Evolutionary conservation across 345 rosid species (phyloP), one percentile per base, ranked within the genome.

Genomic region (Arabidopsis arenosa): DNA sequence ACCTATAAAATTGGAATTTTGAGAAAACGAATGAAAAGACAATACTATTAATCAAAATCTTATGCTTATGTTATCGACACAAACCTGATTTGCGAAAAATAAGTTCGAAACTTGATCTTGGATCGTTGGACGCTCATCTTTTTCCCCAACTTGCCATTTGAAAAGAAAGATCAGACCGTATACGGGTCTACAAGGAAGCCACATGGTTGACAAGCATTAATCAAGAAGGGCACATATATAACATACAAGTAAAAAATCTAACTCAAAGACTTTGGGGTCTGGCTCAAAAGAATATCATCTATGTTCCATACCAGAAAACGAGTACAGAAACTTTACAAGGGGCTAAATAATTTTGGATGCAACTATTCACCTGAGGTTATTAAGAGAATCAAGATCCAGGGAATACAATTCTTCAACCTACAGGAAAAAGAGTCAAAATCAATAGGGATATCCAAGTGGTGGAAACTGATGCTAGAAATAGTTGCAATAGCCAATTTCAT

Each of bases 381-480:
- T 86, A 68, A 95, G 90, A 81, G 90, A 84, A 76, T 95, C 97
- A 74, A 87, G 82, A 80, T 95, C 97, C 86, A 95, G 80, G 13
- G 97, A 92, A 73, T 95, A 95, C 86, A 92, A 66, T 71, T 95
- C 98, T 78, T 95, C 99, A 72, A 95, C 99, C 99, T 95, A 89
- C 41, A 14, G 48, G 67, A 7, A 59, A 37, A 68, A n/a, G 21
- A 63, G 28, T 23, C 30, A 9, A 63, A 0, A 28, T 13, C 5
- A 6, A 62, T 12, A 44, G 6, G 41, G 36, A 28, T 15, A 6
- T 9, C 21, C 11, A 58, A 51, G 35, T 48, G 39, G 30, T 40
- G 9, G 6, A 58, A 39, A 12, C 45, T 18, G 59, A 76, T 1
- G 2, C 41, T 11, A 45, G 18, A 23, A 32, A 52, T 36, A 0